Percentiles rank a stretch among this genome's conserved stretches.
Conservation (phyloP, 768 basidiomycete genomes). For the Stropharia rugosoannulata region DNA sequence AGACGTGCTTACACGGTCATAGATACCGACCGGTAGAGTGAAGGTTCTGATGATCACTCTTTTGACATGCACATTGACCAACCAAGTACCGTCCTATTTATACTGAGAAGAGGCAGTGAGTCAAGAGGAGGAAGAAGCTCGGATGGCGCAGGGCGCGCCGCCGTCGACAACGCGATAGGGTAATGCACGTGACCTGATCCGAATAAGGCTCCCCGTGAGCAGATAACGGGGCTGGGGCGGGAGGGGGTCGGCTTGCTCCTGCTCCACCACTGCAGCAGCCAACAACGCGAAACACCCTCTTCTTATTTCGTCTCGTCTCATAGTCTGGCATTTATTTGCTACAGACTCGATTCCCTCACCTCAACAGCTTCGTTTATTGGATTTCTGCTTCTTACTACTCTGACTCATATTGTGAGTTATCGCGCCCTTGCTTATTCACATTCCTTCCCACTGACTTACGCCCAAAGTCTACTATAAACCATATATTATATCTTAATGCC, state of each 20-base stretch:
- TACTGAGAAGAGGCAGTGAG: too few species aligned
- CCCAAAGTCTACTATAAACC: neutral
- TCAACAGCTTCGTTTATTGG: neutral
- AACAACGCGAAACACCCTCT: too few species aligned
- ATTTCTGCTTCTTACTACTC: neutral
- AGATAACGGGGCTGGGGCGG: constrained; percentile 10
- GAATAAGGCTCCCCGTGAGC: constrained; percentile 1
- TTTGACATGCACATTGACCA: too few species aligned
- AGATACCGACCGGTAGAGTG: too few species aligned
- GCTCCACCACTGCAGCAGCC: too few species aligned
- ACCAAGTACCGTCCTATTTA: too few species aligned
- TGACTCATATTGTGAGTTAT: constrained; percentile 3
- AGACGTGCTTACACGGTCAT: too few species aligned
- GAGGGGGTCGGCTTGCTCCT: constrained; percentile 7
- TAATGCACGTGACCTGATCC: constrained; percentile 2
- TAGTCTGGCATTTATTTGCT: constrained; percentile 20
- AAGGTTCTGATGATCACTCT: too few species aligned
- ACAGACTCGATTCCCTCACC: too few species aligned
- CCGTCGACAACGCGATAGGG: neutral
- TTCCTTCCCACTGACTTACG: neutral
- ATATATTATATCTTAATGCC: constrained; percentile 6
- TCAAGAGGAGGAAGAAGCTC: too few species aligned
- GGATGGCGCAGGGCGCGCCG: too few species aligned
- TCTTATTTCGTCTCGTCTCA: neutral
- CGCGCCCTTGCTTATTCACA: neutral